Percentiles rank a stretch among this genome's conserved stretches.
These are phyloP conservation scores for Picea abies DNA, from an alignment of 83 land plant genomes.

Conservation along the genomic window DNA sequence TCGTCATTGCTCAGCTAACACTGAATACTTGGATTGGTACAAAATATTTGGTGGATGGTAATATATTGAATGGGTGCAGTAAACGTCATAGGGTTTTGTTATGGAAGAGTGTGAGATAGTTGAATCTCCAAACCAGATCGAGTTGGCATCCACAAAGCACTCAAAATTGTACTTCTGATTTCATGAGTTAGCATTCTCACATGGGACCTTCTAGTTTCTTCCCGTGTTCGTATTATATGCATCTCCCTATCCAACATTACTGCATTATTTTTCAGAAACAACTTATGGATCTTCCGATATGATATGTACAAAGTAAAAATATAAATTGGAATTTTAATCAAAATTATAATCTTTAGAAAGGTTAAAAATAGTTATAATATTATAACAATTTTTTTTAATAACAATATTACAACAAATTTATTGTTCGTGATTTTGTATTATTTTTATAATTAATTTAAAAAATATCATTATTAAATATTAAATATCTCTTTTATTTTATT, in stretches of 20 bases:
- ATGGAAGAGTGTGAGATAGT: constrained; percentile 71
- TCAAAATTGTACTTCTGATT: constrained; percentile 90
- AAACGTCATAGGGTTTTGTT: constrained; percentile 53
- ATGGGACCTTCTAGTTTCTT: constrained; percentile 82
- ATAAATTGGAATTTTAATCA: no score
- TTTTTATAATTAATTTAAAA: no score
- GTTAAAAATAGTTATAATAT: no score
- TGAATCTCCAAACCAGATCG: constrained; percentile 64
- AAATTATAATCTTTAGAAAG: no score
- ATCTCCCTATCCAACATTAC: constrained; percentile 33
- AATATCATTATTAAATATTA: no score
- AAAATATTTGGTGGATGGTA: constrained; percentile 71
- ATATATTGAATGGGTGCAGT: constrained; percentile 74
- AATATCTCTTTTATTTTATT: no score
- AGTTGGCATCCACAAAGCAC: constrained; percentile 97
- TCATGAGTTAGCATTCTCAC: constrained; percentile 97
- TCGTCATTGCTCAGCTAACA: constrained; percentile 45
- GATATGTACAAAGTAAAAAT: constrained; percentile 59
- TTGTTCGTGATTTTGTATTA: no score
- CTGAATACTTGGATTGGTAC: constrained; percentile 24
- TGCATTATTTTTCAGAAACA: constrained; percentile 80
- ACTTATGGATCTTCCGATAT: constrained; percentile 86
- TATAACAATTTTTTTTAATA: no score
- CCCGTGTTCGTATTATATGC: constrained; percentile 87
- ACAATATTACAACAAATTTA: no score